A percentile compares a stretch with the other conserved stretches of the same genome.
These are phyloP conservation scores for Thinopyrum elongatum DNA, from an alignment of 176 grass and related monocot species.

Conservation along the genomic window DNA sequence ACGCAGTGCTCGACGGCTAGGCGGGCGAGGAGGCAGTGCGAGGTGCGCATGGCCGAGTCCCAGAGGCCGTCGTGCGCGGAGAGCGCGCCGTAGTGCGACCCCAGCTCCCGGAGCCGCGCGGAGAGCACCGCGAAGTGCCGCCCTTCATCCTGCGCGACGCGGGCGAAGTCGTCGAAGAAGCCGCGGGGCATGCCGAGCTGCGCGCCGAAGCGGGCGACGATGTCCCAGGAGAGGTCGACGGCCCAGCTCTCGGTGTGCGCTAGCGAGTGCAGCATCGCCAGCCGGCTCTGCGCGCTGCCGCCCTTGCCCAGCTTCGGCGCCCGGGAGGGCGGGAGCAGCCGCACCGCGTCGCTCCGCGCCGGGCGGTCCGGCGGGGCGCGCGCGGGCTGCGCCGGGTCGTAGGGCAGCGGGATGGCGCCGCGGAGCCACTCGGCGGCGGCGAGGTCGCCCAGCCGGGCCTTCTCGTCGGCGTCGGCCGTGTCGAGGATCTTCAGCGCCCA, in stretches of 20 bases:
- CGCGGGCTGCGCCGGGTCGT: slow-evolving; percentile 28
- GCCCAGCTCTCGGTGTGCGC: slow-evolving; percentile 97
- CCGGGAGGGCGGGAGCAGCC: slow-evolving; percentile 60
- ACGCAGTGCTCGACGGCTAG: slow-evolving; percentile 88
- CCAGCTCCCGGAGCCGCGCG: slow-evolving; percentile 61
- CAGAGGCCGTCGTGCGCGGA: slow-evolving; percentile 88
- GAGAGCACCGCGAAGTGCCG: slow-evolving; percentile 65
- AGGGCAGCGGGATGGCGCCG: slow-evolving; percentile 54
- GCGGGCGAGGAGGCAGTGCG: slow-evolving; percentile 66
- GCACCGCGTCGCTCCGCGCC: slow-evolving; percentile 59
- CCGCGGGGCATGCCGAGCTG: slow-evolving; percentile 56
- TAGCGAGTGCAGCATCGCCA: slow-evolving; percentile 82
- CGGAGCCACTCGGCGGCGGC: slow-evolving; percentile 54
- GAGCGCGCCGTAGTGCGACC: slow-evolving; percentile 73
- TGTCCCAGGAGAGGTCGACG: slow-evolving; percentile 94
- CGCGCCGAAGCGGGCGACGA: slow-evolving; percentile 76
- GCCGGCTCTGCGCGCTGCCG: slow-evolving; percentile 75
- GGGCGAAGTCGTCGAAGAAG: slow-evolving; percentile 87
- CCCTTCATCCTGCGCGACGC: slow-evolving; percentile 73
- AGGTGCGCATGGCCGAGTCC: slow-evolving; percentile 78
- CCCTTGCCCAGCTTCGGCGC: slow-evolving; percentile 81
- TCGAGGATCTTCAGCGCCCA: slow-evolving; percentile 69
- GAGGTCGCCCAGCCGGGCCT: slow-evolving; percentile 66
- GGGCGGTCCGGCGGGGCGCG: slow-evolving; percentile 51
- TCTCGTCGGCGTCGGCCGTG: slow-evolving; percentile 65